phyloP scores from a whole-genome alignment of 192 early-diverging fungal species.

The Entomortierella chlamydospora region DNA sequence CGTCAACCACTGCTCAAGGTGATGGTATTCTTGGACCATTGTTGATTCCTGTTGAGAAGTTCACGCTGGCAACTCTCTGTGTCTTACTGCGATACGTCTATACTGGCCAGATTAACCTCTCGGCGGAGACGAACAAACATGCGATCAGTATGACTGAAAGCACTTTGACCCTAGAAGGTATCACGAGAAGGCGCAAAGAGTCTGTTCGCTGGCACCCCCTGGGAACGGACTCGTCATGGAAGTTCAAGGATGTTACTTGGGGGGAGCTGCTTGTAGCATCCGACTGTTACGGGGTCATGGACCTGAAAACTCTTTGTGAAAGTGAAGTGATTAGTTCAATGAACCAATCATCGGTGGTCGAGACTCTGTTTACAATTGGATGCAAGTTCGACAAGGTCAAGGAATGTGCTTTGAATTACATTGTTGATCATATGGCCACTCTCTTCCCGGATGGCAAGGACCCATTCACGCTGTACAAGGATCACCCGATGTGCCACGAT shows the following conservation, averaged over 20 bases:
- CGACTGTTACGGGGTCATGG: background rate
- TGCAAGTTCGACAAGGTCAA: background rate
- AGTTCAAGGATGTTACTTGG: background rate
- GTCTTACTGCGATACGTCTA: slow-evolving; percentile 5
- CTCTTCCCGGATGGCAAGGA: background rate
- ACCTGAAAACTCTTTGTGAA: background rate
- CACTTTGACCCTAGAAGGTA: background rate
- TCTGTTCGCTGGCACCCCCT: background rate
- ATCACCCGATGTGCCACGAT: background rate
- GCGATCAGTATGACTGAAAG: too few relatives aligned
- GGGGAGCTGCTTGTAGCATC: background rate
- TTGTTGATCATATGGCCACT: background rate
- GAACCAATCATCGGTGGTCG: background rate
- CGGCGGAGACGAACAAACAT: background rate
- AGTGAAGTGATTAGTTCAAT: background rate
- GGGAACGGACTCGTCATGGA: background rate
- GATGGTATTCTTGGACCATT: background rate
- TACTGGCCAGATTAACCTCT: slow-evolving; percentile 1
- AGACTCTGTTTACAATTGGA: background rate
- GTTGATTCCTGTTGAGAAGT: background rate
- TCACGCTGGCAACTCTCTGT: slow-evolving; percentile 9
- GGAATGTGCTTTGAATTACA: background rate
- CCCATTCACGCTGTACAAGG: background rate
- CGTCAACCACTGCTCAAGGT: background rate
- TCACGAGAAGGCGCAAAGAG: background rate